Evolutionary conservation across 108 stramenopile species (phyloP).

Genomic region (Mayamaea pseudoterrestris): DNA sequence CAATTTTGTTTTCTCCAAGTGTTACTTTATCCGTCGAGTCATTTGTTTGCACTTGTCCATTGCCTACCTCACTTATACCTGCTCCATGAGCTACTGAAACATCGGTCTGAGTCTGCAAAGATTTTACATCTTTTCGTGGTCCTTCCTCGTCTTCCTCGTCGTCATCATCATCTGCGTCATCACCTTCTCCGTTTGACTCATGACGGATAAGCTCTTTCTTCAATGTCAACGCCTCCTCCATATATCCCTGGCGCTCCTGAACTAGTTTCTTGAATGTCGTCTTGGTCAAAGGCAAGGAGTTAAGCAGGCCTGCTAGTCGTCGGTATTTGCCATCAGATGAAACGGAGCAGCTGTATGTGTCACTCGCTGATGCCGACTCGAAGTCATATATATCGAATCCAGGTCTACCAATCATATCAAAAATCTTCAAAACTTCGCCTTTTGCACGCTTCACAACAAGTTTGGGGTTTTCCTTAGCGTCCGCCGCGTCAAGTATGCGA

Average conservation of each 20-base stretch:
- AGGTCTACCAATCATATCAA: constrained; percentile 25
- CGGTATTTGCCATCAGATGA: too few species aligned
- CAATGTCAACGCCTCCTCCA: constrained; percentile 53
- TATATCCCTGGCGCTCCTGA: constrained; percentile 58
- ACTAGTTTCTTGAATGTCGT: constrained; percentile 41
- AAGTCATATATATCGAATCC: too few species aligned
- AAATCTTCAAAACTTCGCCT: constrained; percentile 17
- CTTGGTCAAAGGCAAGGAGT: constrained; percentile 23
- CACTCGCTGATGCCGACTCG: too few species aligned
- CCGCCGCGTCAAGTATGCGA: constrained; percentile 10
- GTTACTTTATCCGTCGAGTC: constrained; percentile 3
- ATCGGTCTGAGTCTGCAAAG: background rate
- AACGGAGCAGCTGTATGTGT: background rate
- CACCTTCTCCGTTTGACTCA: constrained; percentile 38
- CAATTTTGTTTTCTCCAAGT: background rate
- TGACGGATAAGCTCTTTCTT: constrained; percentile 69
- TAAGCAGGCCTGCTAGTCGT: constrained; percentile 40
- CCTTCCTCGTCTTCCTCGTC: constrained; percentile 44
- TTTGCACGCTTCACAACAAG: constrained; percentile 20
- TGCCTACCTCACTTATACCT: background rate
- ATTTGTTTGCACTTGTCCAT: constrained; percentile 4
- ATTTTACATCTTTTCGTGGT: background rate
- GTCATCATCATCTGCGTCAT: constrained; percentile 63
- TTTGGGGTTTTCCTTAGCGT: background rate
- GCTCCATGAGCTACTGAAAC: background rate